Base-by-base conservation (phyloP, 169 alveolate species). In the Plasmodium inui region DNA sequence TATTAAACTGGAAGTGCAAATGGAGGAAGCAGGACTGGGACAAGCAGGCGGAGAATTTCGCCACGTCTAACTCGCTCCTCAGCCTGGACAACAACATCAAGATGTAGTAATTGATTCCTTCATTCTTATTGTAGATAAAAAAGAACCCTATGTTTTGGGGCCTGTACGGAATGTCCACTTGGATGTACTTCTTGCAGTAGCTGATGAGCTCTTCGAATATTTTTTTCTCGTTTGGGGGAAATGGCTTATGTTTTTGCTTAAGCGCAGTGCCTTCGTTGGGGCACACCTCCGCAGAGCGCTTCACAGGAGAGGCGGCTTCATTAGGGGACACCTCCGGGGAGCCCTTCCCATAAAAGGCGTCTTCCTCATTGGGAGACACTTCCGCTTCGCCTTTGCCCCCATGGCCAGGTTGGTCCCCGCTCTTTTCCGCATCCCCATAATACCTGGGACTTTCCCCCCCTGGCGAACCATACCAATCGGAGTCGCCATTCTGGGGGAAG, bases 81-180 rank as follows among this genome's bases (percentile, higher is more conserved):
- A 89, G 12, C 71, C 73, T 79, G 28, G 94, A 55, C 17, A 89
- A 14, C 53, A 89, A 89, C 71, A 89, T 28, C 50, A 89, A 79
- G 50, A 89, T 89, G 72, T 89, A 89, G 50, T 89, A 89, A 61
- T 78, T 89, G 39, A 89, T 72, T 26, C 94, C 94, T 17, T 78
- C 90, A 19, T 79, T 89, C 34, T 79, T 78, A 5, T 89, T 89
- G 53, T 89, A 89, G n/a, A 89, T 89, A 34, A 89, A 89, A 78
- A 89, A 89, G 72, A 89, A 89, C 14, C 94, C 94, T 30, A 89
- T 89, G 46, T 89, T 89, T 1, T 89, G 90, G 44, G 53, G 80
- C 17, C 41, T 80, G 79, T 89, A 89, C 30, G 67, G 30, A 28
- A 89, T 44, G 28, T 79, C 50, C 70, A 79, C 39, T 39, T 89